phyloP scores from a whole-genome alignment of 1,284 basidiomycete species.

The Rhodotorula mucilaginosa region DNA sequence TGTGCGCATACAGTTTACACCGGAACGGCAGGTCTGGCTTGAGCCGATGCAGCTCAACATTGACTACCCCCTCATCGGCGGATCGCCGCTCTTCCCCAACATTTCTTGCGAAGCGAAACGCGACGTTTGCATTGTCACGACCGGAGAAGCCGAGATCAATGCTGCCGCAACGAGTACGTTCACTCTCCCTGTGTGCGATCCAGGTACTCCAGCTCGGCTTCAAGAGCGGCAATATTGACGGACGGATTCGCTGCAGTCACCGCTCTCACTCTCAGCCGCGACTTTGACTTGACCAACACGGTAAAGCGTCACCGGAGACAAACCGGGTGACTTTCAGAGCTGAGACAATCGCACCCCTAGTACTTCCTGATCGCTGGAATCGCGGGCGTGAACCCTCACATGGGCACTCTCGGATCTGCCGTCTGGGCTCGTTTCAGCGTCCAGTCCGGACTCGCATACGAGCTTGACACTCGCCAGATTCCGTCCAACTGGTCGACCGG shows the following conservation, averaged over 20 bases:
- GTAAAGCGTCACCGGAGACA: background rate
- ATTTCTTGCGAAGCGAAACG: slow-evolving; percentile 52
- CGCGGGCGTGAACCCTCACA: slow-evolving; percentile 54
- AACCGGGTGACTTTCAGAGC: background rate
- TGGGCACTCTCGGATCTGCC: slow-evolving; percentile 53
- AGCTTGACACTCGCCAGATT: slow-evolving; percentile 55
- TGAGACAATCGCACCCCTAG: background rate
- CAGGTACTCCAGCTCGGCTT: no score
- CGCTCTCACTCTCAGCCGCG: slow-evolving; percentile 49
- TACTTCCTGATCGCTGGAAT: slow-evolving; percentile 58
- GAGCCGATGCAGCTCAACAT: slow-evolving; percentile 36
- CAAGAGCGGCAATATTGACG: no score
- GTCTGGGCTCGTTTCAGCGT: slow-evolving; percentile 55
- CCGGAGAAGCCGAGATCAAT: slow-evolving; percentile 55
- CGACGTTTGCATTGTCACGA: slow-evolving; percentile 52
- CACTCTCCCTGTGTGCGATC: background rate
- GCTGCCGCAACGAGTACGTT: slow-evolving; percentile 49
- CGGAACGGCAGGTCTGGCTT: slow-evolving; percentile 49
- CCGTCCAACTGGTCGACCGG: slow-evolving; percentile 54
- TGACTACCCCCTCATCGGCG: slow-evolving; percentile 48
- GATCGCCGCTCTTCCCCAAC: slow-evolving; percentile 54
- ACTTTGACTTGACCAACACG: slow-evolving; percentile 54
- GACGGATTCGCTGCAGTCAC: slow-evolving; percentile 35
- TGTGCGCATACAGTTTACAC: slow-evolving; percentile 44
- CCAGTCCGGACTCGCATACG: slow-evolving; percentile 49